phyloP scores from a whole-genome alignment of 768 basidiomycete genomes.

The Boletus tylopilopsis region DNA sequence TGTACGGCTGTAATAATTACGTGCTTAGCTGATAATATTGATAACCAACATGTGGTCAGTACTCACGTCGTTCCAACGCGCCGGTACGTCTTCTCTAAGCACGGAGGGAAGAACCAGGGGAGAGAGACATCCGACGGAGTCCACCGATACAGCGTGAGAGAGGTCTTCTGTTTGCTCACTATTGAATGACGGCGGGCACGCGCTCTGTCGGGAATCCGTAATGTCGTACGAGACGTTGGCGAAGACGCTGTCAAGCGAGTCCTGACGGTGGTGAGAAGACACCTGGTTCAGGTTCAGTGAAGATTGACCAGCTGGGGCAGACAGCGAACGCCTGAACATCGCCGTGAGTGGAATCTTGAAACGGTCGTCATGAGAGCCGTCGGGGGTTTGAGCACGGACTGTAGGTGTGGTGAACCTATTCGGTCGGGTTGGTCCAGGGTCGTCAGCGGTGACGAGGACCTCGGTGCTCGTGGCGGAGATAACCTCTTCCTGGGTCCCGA shows the following conservation, averaged over 20 bases:
- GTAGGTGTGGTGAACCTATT: constrained; percentile 6
- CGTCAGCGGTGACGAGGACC: background rate
- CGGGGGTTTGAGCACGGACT: constrained; percentile 28
- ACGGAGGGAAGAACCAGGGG: constrained; percentile 30
- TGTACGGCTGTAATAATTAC: constrained; percentile 29
- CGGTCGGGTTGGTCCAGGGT: background rate
- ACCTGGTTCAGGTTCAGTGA: constrained; percentile 4
- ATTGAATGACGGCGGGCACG: constrained; percentile 9
- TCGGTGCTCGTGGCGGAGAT: background rate
- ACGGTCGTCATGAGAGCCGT: constrained; percentile 24
- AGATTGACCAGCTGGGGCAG: constrained; percentile 43
- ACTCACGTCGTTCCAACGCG: constrained; percentile 35
- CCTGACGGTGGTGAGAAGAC: constrained; percentile 18
- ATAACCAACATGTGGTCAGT: constrained; percentile 10
- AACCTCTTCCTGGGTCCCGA: constrained; percentile 6
- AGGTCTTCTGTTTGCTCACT: constrained; percentile 24
- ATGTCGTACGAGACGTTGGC: constrained; percentile 31
- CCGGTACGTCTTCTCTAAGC: constrained; percentile 27
- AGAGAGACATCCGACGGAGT: constrained; percentile 26
- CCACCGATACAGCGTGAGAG: constrained; percentile 17
- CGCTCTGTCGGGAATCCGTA: constrained; percentile 15
- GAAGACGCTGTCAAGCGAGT: constrained; percentile 29
- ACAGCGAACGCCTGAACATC: constrained; percentile 64
- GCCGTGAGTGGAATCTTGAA: constrained; percentile 53
- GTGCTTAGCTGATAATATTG: constrained; percentile 7